Conservation (phyloP, 2,329 filamentous ascomycete genomes). For the Tricladium varicosporioides region DNA sequence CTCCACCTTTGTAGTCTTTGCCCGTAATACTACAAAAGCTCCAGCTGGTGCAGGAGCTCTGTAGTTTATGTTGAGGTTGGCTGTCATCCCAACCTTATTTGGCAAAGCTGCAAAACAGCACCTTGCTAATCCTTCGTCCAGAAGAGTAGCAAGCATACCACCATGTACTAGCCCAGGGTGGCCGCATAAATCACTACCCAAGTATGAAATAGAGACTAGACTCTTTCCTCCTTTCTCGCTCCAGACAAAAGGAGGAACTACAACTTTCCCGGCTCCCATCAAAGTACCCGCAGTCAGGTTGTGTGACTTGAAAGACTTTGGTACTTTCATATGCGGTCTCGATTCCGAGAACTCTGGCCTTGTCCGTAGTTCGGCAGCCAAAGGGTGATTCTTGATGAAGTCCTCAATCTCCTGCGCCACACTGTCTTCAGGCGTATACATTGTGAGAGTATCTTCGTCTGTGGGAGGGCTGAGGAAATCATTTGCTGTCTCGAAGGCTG, state of each 20-base stretch:
- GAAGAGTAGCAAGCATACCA: slow-evolving; percentile 83
- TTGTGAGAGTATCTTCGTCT: slow-evolving; percentile 70
- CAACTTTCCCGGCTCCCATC: slow-evolving; percentile 70
- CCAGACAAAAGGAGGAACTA: slow-evolving; percentile 79
- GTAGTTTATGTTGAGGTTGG: slow-evolving; percentile 81
- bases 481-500: slow-evolving; percentile 48
- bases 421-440: slow-evolving; percentile 60
- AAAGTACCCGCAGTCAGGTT: slow-evolving; percentile 83
- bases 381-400: slow-evolving; percentile 71
- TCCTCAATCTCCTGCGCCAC: slow-evolving; percentile 60
- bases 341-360: slow-evolving; percentile 70
- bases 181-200: slow-evolving; percentile 79
- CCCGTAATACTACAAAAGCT: slow-evolving; percentile 73
- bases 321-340: slow-evolving; percentile 85
- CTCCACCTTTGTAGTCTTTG: slow-evolving; percentile 80
- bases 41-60: slow-evolving; percentile 74
- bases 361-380: slow-evolving; percentile 66
- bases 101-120: slow-evolving; percentile 88
- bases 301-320: slow-evolving; percentile 62
- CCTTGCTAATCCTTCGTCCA: slow-evolving; percentile 85
- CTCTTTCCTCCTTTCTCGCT: slow-evolving; percentile 66
- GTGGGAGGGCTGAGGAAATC: slow-evolving; percentile 54
- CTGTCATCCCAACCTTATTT: slow-evolving; percentile 82
- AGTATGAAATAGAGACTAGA: slow-evolving; percentile 70
- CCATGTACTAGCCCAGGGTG: slow-evolving; percentile 91